Conservation (phyloP, 1,284 basidiomycete genomes). For the Lignosus rhinocerotis region DNA sequence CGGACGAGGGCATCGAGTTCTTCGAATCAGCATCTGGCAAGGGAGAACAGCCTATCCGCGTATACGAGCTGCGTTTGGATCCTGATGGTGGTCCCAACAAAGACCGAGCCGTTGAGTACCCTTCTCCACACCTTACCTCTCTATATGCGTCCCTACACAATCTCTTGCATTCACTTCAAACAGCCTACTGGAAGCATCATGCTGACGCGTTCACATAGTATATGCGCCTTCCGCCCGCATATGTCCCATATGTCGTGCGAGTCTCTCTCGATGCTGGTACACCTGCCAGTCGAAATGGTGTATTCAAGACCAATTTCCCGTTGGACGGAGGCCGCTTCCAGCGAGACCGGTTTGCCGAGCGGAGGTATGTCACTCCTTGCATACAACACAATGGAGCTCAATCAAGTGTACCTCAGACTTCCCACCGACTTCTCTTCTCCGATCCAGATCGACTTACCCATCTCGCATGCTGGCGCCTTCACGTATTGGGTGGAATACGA, state of each 20-base stretch:
- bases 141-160: not conserved
- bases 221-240: constrained; percentile 91
- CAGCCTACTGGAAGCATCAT: not conserved
- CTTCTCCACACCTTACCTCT: not conserved
- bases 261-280: constrained; percentile 90
- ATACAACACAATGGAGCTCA: not conserved
- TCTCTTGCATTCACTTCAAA: not conserved
- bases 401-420: constrained; percentile 47
- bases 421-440: constrained; percentile 84
- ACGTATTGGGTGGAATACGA: constrained; percentile 94
- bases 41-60: constrained; percentile 65
- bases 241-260: constrained; percentile 84
- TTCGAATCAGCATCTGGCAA: constrained; percentile 64
- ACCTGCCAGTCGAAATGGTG: constrained; percentile 82
- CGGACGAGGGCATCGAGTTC: constrained; percentile 88
- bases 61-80: constrained; percentile 85
- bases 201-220: constrained; percentile 56
- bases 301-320: constrained; percentile 94
- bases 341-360: constrained; percentile 74
- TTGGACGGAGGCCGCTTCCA: constrained; percentile 86
- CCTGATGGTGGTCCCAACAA: constrained; percentile 88
- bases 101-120: constrained; percentile 71
- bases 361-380: constrained; percentile 59
- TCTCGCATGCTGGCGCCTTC: constrained; percentile 94
- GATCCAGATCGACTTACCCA: constrained; percentile 89